These are phyloP conservation scores for Starmerella sirachaensis DNA, from an alignment of 805 yeast genomes.

Conservation along the genomic window DNA sequence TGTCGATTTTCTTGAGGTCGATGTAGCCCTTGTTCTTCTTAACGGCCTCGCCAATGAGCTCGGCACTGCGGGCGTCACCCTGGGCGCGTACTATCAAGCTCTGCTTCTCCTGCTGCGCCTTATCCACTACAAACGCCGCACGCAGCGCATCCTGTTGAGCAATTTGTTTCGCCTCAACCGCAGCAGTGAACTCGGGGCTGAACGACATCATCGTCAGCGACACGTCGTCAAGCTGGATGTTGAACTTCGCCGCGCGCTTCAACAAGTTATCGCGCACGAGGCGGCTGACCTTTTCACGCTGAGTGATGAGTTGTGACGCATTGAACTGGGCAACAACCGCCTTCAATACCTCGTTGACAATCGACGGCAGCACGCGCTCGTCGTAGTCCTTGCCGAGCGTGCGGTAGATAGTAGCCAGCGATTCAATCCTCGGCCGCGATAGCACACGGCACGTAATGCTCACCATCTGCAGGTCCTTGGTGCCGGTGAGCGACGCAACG, in stretches of 20 bases:
- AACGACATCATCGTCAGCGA: conserved; percentile 95
- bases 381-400: conserved; percentile 92
- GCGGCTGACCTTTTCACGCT: conserved; percentile 89
- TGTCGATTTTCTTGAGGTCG: conserved; percentile 90
- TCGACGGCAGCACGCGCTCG: conserved; percentile 94
- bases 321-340: conserved; percentile 97
- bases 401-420: conserved; percentile 76
- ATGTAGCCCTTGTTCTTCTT: conserved; percentile 93
- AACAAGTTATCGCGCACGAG: conserved; percentile 82
- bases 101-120: conserved; percentile 95
- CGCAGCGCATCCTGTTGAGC: conserved; percentile 99
- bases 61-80: conserved; percentile 98
- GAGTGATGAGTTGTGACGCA: conserved; percentile 97
- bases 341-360: conserved; percentile 92
- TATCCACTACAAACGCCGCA: conserved; percentile 93
- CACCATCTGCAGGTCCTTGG: conserved; percentile 97
- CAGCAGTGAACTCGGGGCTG: conserved; percentile 93
- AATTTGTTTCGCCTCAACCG: conserved; percentile 97
- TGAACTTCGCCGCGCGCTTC: conserved; percentile 83
- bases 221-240: conserved; percentile 83
- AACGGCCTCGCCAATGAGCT: conserved; percentile 97
- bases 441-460: conserved; percentile 97
- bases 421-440: conserved; percentile 68
- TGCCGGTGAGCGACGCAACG: conserved; percentile 91
- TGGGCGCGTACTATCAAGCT: conserved; percentile 92